Base-by-base conservation (phyloP, 106 monocot genomes). In the Hemerocallis citrina region DNA sequence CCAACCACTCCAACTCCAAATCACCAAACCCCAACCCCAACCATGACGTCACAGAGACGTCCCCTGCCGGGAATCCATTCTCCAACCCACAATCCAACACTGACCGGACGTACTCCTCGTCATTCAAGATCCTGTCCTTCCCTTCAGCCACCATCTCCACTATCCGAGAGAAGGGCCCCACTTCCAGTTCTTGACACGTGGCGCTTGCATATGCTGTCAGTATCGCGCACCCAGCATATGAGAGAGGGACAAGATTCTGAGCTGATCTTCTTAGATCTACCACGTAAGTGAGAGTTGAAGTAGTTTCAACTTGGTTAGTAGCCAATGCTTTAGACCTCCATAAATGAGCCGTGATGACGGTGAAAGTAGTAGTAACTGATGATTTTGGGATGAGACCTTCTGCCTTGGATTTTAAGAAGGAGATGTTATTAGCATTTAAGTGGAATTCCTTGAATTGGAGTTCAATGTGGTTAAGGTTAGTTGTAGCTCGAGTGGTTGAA, bases 11-110 rank as follows among this genome's bases (percentile, higher is more conserved):
- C 33, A 59, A 84, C 54, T 68, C 79, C 9, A 84, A 50, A 34
- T 68, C 79, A 2, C 30, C 71, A 24, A 79, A 68, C 16, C 84
- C 84, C 34, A 84, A 51, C 57, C 41, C 58, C 84, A 75, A 79
- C 84, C 84, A 84, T 8, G 84, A 79, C 32, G 84, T 67, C 40
- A 84, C 63, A 16, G 75, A 50, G 59, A 84, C 63, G 29, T 84
- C 75, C 1, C 75, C 84, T 0, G 13, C 13, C 7, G 84, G 84
- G 32, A 59, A 47, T 23, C 79, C 79, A 28, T 41, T 47, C 55
- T 79, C 12, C 16, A 68, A 1, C 3, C 75, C 72, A 79, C 79
- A 79, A 51, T 84, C 84, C 19, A 84, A 46, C 39, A 65, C 72
- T 34, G 84, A 84, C 49, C 84, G 30, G 1, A 57, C 48, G 20